Percentiles rank a stretch among this genome's conserved stretches.
phyloP scores from a whole-genome alignment of 495 filamentous ascomycete species.

The Chaetomium fimeti region DNA sequence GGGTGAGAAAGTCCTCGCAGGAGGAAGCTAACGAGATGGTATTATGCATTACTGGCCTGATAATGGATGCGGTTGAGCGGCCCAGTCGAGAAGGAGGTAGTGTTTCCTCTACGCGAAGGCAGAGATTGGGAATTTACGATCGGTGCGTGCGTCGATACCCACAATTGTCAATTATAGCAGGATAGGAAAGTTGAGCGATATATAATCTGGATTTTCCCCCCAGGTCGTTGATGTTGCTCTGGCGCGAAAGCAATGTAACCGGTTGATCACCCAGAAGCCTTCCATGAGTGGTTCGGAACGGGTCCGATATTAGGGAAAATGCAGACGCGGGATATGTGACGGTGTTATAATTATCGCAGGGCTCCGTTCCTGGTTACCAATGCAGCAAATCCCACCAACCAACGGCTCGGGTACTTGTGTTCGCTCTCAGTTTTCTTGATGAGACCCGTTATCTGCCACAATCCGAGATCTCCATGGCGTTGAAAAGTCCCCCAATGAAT shows the following conservation, averaged over 20 bases:
- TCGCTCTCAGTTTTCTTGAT: too few relatives aligned
- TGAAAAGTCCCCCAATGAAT: background rate
- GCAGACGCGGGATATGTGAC: conserved; percentile 3
- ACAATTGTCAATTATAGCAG: conserved; percentile 3
- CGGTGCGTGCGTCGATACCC: background rate
- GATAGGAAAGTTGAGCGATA: conserved; percentile 7
- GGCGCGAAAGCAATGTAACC: background rate
- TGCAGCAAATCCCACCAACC: background rate
- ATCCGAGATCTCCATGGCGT: background rate
- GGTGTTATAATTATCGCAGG: conserved; percentile 3
- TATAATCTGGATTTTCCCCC: background rate
- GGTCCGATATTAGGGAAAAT: background rate
- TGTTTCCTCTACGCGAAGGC: background rate
- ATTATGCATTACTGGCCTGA: background rate
- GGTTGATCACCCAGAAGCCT: background rate
- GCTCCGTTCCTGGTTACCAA: background rate
- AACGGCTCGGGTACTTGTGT: background rate
- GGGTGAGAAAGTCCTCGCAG: background rate
- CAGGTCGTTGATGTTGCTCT: conserved; percentile 1
- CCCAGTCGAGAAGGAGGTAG: background rate
- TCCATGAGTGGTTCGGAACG: conserved; percentile 2
- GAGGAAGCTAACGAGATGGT: background rate
- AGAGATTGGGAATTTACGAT: background rate
- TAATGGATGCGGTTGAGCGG: background rate
- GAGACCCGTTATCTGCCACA: too few relatives aligned